Evolutionary conservation across 768 basidiomycete species (phyloP).

Genomic region (Pisolithus marmoratus): DNA sequence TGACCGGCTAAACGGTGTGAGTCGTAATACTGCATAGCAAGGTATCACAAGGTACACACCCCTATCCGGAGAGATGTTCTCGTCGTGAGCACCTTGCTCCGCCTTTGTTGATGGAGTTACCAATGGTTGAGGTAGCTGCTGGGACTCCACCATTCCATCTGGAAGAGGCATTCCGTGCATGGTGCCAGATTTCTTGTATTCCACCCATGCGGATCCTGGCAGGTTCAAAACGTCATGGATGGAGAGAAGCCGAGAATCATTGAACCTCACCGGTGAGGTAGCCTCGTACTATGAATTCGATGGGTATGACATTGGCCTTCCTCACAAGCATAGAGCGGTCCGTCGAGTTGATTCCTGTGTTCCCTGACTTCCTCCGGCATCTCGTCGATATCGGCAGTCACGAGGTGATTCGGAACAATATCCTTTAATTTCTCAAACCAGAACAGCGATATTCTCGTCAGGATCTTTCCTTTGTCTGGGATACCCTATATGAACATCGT

Average conservation of each 20-base stretch:
- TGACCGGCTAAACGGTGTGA: conserved; percentile 42
- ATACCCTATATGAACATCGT: conserved; percentile 61
- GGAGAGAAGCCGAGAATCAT: neutral
- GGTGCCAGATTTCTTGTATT: conserved; percentile 84
- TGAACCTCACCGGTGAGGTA: conserved; percentile 80
- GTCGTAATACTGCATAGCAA: neutral
- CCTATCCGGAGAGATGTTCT: conserved; percentile 86
- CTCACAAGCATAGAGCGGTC: conserved; percentile 87
- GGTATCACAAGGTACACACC: conserved; percentile 34
- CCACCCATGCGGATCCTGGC: conserved; percentile 90
- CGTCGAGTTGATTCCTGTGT: conserved; percentile 73
- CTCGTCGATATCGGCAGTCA: conserved; percentile 66
- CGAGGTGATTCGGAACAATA: conserved; percentile 86
- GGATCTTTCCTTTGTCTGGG: conserved; percentile 85
- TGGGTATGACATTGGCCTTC: conserved; percentile 81
- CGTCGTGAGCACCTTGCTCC: conserved; percentile 89
- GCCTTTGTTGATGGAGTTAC: conserved; percentile 99
- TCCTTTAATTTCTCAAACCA: conserved; percentile 84
- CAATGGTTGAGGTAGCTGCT: conserved; percentile 73
- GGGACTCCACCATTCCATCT: conserved; percentile 73
- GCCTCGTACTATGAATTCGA: conserved; percentile 95
- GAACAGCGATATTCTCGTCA: conserved; percentile 88
- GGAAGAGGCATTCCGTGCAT: conserved; percentile 83
- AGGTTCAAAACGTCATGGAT: neutral
- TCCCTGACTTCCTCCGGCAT: conserved; percentile 79